These are phyloP conservation scores for Neonectria hederae DNA, from an alignment of 2,329 filamentous ascomycete species.

Conservation along the genomic window DNA sequence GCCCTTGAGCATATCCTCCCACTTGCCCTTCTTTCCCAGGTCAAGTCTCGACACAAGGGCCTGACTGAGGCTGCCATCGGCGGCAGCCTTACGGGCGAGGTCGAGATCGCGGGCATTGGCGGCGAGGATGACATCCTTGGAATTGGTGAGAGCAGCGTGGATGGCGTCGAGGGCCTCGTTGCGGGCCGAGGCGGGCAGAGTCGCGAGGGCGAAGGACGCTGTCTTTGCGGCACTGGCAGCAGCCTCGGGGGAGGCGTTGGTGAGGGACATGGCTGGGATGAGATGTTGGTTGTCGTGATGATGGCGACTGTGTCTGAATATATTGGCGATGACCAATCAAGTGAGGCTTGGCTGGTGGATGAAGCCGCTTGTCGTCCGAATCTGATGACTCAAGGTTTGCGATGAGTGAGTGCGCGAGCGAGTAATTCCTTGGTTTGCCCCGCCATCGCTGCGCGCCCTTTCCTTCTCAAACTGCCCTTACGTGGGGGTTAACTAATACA, in stretches of 20 bases:
- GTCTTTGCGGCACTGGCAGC: constrained; percentile 81
- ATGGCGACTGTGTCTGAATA: too few species aligned
- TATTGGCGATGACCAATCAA: neutral
- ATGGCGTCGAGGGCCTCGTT: constrained; percentile 88
- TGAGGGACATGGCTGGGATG: constrained; percentile 77
- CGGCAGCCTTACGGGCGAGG: constrained; percentile 76
- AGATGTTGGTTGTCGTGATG: neutral
- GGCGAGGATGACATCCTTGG: constrained; percentile 79
- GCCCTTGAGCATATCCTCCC: constrained; percentile 96
- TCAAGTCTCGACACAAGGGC: constrained; percentile 91
- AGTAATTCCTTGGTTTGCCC: constrained; percentile 26
- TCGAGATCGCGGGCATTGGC: constrained; percentile 88
- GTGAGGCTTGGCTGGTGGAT: neutral
- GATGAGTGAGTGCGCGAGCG: constrained; percentile 7
- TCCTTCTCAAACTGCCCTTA: neutral
- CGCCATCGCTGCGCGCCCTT: constrained; percentile 20
- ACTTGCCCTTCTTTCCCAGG: constrained; percentile 87
- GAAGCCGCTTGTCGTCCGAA: constrained; percentile 4
- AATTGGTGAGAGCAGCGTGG: constrained; percentile 75
- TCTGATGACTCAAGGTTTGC: constrained; percentile 25
- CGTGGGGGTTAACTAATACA: constrained; percentile 31
- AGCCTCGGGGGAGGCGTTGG: constrained; percentile 80
- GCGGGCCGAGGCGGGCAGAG: constrained; percentile 77
- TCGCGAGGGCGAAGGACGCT: constrained; percentile 84
- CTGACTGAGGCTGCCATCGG: constrained; percentile 78